Conservation (phyloP, 441 rosid species). For the Breynia disticha region DNA sequence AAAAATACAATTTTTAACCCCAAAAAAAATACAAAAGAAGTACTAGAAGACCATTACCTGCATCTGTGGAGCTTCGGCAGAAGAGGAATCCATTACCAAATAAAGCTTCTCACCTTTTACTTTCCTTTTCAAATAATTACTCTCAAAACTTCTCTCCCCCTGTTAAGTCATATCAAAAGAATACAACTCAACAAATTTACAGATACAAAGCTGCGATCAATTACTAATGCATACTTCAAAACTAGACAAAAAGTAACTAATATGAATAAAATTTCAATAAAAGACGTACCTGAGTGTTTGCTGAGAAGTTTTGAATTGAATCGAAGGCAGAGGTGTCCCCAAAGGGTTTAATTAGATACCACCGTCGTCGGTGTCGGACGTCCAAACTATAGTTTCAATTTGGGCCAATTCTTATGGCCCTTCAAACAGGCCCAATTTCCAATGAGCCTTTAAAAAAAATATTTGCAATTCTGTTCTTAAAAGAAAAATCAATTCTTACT, state of each 20-base stretch:
- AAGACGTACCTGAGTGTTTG: background rate
- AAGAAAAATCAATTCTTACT: too few relatives aligned
- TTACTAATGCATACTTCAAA: background rate
- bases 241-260: too few relatives aligned
- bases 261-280: background rate
- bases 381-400: too few relatives aligned
- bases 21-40: background rate
- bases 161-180: too few relatives aligned
- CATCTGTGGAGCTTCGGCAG: constrained; percentile 25
- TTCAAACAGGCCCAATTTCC: too few relatives aligned
- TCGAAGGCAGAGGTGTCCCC: too few relatives aligned
- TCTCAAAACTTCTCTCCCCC: background rate
- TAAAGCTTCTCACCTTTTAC: background rate
- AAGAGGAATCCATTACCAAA: constrained; percentile 26
- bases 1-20: background rate
- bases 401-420: too few relatives aligned
- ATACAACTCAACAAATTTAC: background rate
- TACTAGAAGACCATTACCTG: constrained; percentile 15
- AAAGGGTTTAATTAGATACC: too few relatives aligned
- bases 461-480: too few relatives aligned
- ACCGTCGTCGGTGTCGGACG: too few relatives aligned
- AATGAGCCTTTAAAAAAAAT: too few relatives aligned
- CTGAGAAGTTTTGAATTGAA: too few relatives aligned
- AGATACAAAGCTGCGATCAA: background rate
- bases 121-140: background rate